Conservation (phyloP, 2,329 filamentous ascomycete genomes). For the Cladophialophora carrionii region DNA sequence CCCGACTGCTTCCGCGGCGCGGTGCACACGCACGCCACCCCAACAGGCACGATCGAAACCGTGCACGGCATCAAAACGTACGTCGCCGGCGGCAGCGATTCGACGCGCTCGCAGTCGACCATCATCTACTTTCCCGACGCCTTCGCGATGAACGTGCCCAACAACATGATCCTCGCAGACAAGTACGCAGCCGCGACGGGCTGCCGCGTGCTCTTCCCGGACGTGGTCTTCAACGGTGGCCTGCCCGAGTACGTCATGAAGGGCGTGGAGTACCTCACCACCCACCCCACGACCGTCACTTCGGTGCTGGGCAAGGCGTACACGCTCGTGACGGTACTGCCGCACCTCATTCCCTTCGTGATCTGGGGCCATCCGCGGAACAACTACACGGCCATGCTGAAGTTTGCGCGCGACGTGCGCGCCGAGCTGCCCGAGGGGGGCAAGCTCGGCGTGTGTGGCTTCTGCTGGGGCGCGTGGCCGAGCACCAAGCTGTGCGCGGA, state of each 20-base stretch:
- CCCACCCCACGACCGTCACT: slow-evolving; percentile 1
- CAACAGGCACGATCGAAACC: slow-evolving; percentile 51
- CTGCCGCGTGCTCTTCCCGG: slow-evolving; percentile 39
- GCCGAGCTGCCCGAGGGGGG: slow-evolving; percentile 37
- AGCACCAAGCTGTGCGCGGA: slow-evolving; percentile 52
- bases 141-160: slow-evolving; percentile 60
- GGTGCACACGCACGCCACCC: slow-evolving; percentile 49
- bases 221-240: slow-evolving; percentile 39
- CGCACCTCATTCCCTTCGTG: slow-evolving; percentile 31
- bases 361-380: slow-evolving; percentile 37
- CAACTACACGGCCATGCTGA: slow-evolving; percentile 41
- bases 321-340: slow-evolving; percentile 18
- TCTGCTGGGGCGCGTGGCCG: slow-evolving; percentile 65
- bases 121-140: slow-evolving; percentile 60
- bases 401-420: slow-evolving; percentile 44
- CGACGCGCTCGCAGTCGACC: slow-evolving; percentile 41
- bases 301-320: slow-evolving; percentile 20
- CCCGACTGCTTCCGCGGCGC: slow-evolving; percentile 49
- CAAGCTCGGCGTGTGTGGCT: slow-evolving; percentile 58
- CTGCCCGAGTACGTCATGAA: slow-evolving; percentile 27
- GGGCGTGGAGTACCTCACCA: slow-evolving; percentile 30
- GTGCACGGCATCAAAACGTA: slow-evolving; percentile 58
- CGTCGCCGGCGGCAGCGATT: slow-evolving; percentile 46
- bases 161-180: slow-evolving; percentile 59
- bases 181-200: slow-evolving; percentile 50